Evolutionary conservation across 2,329 filamentous ascomycete species (phyloP).

Genomic region (Diplocarpon mali): DNA sequence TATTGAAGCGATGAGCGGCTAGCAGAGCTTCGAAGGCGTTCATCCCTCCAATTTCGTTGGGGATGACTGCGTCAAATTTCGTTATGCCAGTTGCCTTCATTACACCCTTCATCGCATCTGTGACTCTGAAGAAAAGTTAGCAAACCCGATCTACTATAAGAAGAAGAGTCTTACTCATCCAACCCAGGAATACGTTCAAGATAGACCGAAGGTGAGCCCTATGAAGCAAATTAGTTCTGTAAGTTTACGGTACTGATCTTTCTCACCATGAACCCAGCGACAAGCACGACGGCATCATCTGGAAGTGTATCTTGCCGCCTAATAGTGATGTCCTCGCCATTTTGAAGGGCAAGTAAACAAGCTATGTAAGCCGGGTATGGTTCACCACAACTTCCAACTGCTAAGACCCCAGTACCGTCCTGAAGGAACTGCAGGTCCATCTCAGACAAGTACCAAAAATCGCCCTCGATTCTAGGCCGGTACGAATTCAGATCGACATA

Average conservation of each 20-base stretch:
- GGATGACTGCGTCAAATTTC: constrained; percentile 41
- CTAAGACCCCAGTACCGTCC: constrained; percentile 49
- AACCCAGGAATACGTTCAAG: constrained; percentile 24
- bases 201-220: constrained; percentile 25
- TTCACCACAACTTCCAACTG: constrained; percentile 47
- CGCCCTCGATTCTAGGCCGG: constrained; percentile 37
- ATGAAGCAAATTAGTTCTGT: background rate
- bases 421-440: constrained; percentile 46
- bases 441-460: constrained; percentile 46
- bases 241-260: background rate
- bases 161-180: constrained; percentile 15
- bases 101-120: constrained; percentile 21
- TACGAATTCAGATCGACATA: constrained; percentile 20
- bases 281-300: constrained; percentile 21
- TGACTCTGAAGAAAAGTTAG: constrained; percentile 16
- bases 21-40: constrained; percentile 35
- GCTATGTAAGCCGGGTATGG: constrained; percentile 36
- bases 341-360: constrained; percentile 25
- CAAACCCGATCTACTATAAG: background rate
- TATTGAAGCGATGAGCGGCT: constrained; percentile 20
- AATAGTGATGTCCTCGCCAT: constrained; percentile 20
- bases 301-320: constrained; percentile 22
- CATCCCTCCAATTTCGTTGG: constrained; percentile 55
- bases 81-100: constrained; percentile 15
- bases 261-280: constrained; percentile 23